A percentile compares a stretch with the other conserved stretches of the same genome.
phyloP scores from a whole-genome alignment of 2,329 filamentous ascomycete genomes.

The Pseudogymnoascus sp. region DNA sequence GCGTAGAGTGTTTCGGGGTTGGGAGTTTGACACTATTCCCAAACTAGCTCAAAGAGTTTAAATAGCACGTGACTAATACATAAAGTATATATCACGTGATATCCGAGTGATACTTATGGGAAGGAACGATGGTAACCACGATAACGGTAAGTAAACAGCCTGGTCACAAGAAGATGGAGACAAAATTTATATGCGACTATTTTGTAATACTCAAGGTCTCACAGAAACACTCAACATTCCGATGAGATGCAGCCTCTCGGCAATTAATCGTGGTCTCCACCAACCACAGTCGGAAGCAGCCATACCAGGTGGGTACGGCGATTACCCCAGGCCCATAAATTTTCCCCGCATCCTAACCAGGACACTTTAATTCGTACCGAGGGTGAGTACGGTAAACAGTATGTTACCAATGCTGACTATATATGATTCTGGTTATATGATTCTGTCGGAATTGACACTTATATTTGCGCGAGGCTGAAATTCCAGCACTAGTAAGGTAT shows the following conservation, averaged over 20 bases:
- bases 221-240: background rate
- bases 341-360: background rate
- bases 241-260: background rate
- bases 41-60: background rate
- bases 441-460: background rate
- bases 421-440: constrained; percentile 2
- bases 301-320: background rate
- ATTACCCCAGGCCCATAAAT: background rate
- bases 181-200: background rate
- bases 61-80: background rate
- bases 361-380: background rate
- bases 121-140: background rate
- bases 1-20: background rate
- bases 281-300: background rate
- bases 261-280: background rate
- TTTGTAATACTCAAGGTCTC: background rate
- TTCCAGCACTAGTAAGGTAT: background rate
- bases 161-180: background rate
- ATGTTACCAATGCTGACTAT: background rate
- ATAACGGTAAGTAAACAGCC: background rate
- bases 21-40: background rate
- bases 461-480: background rate
- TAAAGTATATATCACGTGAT: background rate
- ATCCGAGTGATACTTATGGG: background rate
- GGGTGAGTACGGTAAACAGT: background rate